Base-by-base conservation (phyloP, 805 yeast genomes). In the Brettanomyces naardenensis region DNA sequence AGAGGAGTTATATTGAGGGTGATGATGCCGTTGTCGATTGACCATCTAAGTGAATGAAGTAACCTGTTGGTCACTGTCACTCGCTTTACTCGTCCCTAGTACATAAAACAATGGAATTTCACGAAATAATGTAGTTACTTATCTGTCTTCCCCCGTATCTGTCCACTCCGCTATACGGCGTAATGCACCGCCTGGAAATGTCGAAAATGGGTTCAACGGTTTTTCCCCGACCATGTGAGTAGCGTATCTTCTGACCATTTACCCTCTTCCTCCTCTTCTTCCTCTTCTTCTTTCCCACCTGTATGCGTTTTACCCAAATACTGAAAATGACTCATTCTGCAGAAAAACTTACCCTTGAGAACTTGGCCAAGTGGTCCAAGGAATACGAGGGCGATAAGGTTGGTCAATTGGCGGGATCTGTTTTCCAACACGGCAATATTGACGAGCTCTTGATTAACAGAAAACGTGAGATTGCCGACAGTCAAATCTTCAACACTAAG, bases 401-500 rank as follows among this genome's bases (percentile, higher is more conserved):
- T 33, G 55, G 58, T 17, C 57, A 53, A 45, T 37, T 59, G 27
- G 64, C 61, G 1, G 61, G 55, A 3, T 45, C 59, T 5, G 56
- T 56, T 11, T 43, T 52, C 27, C 60, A 56, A 39, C 61, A 59
- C 36, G 58, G 56, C 34, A 58, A 63, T 33, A 59, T 73, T 41
- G 64, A 59, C 22, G 56, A 58, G 11, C 53, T 73, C 27, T 57
- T 73, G 27, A 58, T 62, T 28, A 60, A 55, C 45, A 50, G 70
- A 35, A 47, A 44, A 10, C 45, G 49, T 14, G 58, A 58, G 36
- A 46, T 57, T 18, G 50, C 52, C n/a, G 51, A 52, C 28, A 44
- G 54, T 23, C 59, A 66, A 25, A 59, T 65, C 6, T 73, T 69
- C 63, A 65, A 64, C 52, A 47, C 58, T 40, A 58, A 56, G 38